phyloP scores from a whole-genome alignment of 2,329 filamentous ascomycete genomes.

The Aspergillus luchuensis region DNA sequence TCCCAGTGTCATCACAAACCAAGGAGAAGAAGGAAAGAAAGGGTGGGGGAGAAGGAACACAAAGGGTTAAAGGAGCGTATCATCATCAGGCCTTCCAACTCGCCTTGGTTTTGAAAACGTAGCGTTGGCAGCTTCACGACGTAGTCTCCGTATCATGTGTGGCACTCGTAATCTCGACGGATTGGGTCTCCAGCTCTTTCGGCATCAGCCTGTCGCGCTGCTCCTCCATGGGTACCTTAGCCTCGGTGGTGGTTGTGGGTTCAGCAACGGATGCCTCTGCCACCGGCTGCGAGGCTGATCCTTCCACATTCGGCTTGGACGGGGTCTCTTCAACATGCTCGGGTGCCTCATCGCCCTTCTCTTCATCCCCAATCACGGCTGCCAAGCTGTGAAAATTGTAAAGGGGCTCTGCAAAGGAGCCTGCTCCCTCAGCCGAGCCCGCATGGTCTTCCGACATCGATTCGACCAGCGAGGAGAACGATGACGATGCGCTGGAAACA shows the following conservation, averaged over 20 bases:
- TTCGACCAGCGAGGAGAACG: constrained; percentile 74
- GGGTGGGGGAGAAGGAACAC: background rate
- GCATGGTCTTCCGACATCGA: constrained; percentile 49
- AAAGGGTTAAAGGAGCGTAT: constrained; percentile 14
- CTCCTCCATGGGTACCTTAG: constrained; percentile 20
- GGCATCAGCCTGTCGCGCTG: constrained; percentile 25
- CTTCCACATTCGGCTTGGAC: constrained; percentile 23
- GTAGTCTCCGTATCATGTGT: constrained; percentile 31
- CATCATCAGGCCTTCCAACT: constrained; percentile 16
- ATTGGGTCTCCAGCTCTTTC: constrained; percentile 41
- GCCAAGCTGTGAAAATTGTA: constrained; percentile 90
- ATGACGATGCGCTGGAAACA: constrained; percentile 83
- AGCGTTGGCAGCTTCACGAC: constrained; percentile 20
- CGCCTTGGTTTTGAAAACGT: background rate
- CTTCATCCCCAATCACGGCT: constrained; percentile 74
- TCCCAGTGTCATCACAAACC: constrained; percentile 16
- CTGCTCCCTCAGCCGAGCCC: constrained; percentile 52
- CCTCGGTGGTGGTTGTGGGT: constrained; percentile 12
- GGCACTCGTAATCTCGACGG: constrained; percentile 36
- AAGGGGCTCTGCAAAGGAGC: constrained; percentile 69
- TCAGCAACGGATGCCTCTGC: constrained; percentile 15
- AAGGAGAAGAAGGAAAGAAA: background rate
- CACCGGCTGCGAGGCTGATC: constrained; percentile 23
- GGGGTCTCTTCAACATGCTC: constrained; percentile 43
- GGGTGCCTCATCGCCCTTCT: constrained; percentile 45